Evolutionary conservation across 495 filamentous ascomycete genomes (phyloP).

Genomic region (Aspergillus leporis): DNA sequence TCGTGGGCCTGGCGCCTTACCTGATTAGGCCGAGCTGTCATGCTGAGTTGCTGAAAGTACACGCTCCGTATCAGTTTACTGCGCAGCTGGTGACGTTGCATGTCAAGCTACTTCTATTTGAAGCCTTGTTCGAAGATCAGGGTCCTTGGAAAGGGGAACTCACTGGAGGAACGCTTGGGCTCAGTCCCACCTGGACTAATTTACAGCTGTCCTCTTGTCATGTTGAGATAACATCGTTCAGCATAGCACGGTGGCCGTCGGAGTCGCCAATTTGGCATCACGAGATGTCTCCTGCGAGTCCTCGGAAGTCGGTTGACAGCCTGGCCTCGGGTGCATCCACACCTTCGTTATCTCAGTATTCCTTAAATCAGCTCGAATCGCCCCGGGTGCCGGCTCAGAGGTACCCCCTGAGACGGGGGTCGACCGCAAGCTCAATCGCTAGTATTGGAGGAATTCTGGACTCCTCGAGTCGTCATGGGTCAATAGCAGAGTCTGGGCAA

Average conservation of each 20-base stretch:
- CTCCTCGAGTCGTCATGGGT: slow-evolving; percentile 55
- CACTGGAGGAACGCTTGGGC: slow-evolving; percentile 7
- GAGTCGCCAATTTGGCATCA: slow-evolving; percentile 37
- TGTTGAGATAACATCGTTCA: slow-evolving; percentile 43
- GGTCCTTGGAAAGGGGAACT: background rate
- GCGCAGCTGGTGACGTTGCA: slow-evolving; percentile 15
- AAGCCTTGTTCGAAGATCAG: no score
- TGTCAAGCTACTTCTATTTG: background rate
- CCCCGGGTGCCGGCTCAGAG: slow-evolving; percentile 44
- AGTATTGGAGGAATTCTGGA: slow-evolving; percentile 80
- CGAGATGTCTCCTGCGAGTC: slow-evolving; percentile 66
- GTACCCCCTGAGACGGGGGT: slow-evolving; percentile 66
- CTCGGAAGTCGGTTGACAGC: slow-evolving; percentile 71
- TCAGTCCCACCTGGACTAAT: background rate
- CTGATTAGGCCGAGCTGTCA: slow-evolving; percentile 38
- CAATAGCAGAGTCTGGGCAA: slow-evolving; percentile 73
- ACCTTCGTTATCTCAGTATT: slow-evolving; percentile 58
- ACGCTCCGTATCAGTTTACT: slow-evolving; percentile 18
- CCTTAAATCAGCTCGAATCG: slow-evolving; percentile 51
- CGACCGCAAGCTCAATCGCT: slow-evolving; percentile 81
- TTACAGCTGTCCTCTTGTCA: slow-evolving; percentile 36
- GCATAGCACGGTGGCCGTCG: slow-evolving; percentile 39
- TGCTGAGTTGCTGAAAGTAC: slow-evolving; percentile 24
- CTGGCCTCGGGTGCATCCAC: slow-evolving; percentile 52
- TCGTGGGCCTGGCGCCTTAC: slow-evolving; percentile 27